Base-by-base conservation (phyloP, 257 asterid genomes). In the Solanum infundibuliforme region DNA sequence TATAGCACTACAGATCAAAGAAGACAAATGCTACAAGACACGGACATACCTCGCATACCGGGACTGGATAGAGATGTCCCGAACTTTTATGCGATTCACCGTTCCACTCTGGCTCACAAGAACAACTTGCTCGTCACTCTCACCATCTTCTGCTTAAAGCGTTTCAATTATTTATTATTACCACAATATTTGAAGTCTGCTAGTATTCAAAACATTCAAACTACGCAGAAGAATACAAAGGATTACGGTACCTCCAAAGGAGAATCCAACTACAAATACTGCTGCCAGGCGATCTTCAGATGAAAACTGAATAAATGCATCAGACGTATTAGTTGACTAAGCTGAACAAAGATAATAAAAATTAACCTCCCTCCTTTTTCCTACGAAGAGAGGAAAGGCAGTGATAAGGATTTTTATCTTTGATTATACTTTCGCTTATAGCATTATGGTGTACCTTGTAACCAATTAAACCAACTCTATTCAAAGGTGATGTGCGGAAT, bases 81-180 rank as follows among this genome's bases (percentile, higher is more conserved):
- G 94, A 89, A 97, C 99, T 93, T 97, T 97, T 75, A 97, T 96
- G 89, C 99, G 94, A 92, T 97, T 96, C 38, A 96, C 99, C 3
- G 98, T 97, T 93, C 99, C 99, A 89, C 98, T 97, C 88, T 97
- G 99, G 93, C 99, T 97, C 71, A 96, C 99, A 87, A 96, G 94
- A 88, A 97, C 99, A 88, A 97, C 96, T 89, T 97, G 98, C 89
- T 97, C 99, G 86, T 95, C 98, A 86, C 98, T 96, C 88, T 95
- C 99, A 88, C 99, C 98, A 87, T 96, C 99, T 83, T 96, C 99
- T 97, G 93, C 87, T 87, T 36, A 85, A 66, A 88, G 29, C 68
- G 20, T 81, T 29, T 81, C 29, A 81, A 48, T 29, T 81, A 81
- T 29, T 31, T 29, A 48, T 81, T 29, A 21, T 48, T 81, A 81